Evolutionary conservation across 2,329 filamentous ascomycete species (phyloP), one percentile per base, ranked within the genome.

Genomic region (Hypoxylon rubiginosum): DNA sequence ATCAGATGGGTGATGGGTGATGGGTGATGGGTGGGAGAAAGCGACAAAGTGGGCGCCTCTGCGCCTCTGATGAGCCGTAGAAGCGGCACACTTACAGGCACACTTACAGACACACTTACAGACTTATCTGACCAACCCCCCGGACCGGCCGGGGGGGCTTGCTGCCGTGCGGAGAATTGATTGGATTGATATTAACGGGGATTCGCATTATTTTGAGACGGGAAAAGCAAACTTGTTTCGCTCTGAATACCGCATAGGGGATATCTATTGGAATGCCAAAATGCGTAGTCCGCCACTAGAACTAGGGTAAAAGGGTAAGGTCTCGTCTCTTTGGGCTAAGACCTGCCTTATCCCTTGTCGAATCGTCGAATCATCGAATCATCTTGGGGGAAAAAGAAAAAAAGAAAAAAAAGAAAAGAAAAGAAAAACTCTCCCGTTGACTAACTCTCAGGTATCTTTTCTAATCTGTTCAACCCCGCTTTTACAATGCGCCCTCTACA

Each of bases 401-500:
- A 39, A 49, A 13, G 39, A 36, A n/a, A 43, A n/a, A 43, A 54
- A 56, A 46, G 24, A 53, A n/a, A 45, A n/a, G n/a, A 19, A 59
- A 61, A 1, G 45, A 54, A 57, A n/a, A n/a, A n/a, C n/a, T 36
- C 32, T 10, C 36, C 36, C n/a, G n/a, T n/a, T n/a, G n/a, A n/a
- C n/a, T 13, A 13, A 26, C 11, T 45, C 58, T 19, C 32, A 57
- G 46, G 46, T 32, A 11, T 30, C 24, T 62, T 43, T 15, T 52
- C 8, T 51, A 39, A 34, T 54, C n/a, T 43, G 26, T 48, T 28
- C 39, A 43, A 59, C 55, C 24, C 46, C 39, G 41, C n/a, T 51
- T 60, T 19, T 21, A 8, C 11, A n/a, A n/a, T n/a, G n/a, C n/a
- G n/a, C n/a, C n/a, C n/a, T 32, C 57, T 71, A 78, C 95, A 97